phyloP scores from a whole-genome alignment of 371 early-diverging fungal species.

The Haplosporangium sp. region DNA sequence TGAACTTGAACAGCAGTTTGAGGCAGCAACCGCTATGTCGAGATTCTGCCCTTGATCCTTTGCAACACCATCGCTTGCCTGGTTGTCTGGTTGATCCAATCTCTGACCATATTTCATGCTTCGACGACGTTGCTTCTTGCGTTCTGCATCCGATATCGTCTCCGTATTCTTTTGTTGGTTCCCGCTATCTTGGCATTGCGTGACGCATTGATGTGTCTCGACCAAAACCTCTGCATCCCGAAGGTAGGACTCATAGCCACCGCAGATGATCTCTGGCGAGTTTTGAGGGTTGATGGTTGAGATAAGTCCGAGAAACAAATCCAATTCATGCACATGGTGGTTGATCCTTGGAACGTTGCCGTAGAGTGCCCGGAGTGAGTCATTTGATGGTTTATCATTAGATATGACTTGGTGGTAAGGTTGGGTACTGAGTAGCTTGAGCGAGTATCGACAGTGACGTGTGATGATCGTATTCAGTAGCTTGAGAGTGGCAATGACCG shows the following conservation, averaged over 20 bases:
- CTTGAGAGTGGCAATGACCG: constrained; percentile 84
- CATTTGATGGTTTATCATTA: constrained; percentile 9
- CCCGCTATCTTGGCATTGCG: constrained; percentile 40
- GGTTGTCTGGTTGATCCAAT: constrained; percentile 37
- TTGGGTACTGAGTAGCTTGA: constrained; percentile 72
- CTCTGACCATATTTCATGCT: constrained; percentile 70
- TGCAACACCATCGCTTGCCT: background rate
- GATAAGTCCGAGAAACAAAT: constrained; percentile 76
- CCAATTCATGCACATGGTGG: constrained; percentile 74
- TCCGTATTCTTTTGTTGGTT: background rate
- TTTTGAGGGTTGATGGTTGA: constrained; percentile 66
- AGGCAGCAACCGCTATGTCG: background rate
- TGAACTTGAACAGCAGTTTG: constrained; percentile 11
- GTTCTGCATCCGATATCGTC: constrained; percentile 17
- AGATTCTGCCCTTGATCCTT: constrained; percentile 6
- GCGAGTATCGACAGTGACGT: constrained; percentile 78
- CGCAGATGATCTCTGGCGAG: constrained; percentile 59
- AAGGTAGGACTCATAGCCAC: constrained; percentile 82
- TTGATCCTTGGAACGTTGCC: constrained; percentile 58
- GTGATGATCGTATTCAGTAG: constrained; percentile 81
- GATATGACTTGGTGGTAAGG: constrained; percentile 56
- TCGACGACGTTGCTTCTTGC: constrained; percentile 58
- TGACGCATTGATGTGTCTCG: constrained; percentile 68
- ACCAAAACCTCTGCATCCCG: constrained; percentile 76
- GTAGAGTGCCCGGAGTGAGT: constrained; percentile 4